phyloP scores from a whole-genome alignment of 208 protist genomes.

The Leishmania major region DNA sequence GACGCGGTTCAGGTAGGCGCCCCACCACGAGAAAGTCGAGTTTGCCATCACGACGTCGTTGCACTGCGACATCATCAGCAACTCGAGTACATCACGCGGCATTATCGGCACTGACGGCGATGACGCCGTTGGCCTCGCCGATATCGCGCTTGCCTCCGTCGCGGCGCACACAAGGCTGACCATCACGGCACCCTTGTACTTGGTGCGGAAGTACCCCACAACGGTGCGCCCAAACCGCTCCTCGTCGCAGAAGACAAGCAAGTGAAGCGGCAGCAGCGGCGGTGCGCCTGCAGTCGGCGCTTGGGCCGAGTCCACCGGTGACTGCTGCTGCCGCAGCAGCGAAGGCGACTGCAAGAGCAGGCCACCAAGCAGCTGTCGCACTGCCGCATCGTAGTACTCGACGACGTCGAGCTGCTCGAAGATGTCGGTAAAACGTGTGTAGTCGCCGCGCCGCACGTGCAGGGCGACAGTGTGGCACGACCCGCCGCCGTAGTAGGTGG shows the following conservation, averaged over 20 bases:
- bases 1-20: slow-evolving; percentile 67
- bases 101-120: background rate
- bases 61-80: slow-evolving; percentile 82
- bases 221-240: slow-evolving; percentile 44
- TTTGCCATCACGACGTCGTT: slow-evolving; percentile 90
- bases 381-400: slow-evolving; percentile 73
- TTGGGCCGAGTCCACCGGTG: slow-evolving; percentile 23
- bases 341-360: slow-evolving; percentile 30
- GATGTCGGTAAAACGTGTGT: slow-evolving; percentile 62
- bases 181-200: slow-evolving; percentile 52
- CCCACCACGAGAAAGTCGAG: slow-evolving; percentile 90
- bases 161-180: slow-evolving; percentile 50
- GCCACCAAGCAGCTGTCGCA: slow-evolving; percentile 68
- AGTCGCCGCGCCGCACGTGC: slow-evolving; percentile 85
- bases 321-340: background rate
- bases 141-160: background rate
- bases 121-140: background rate
- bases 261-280: slow-evolving; percentile 17
- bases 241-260: slow-evolving; percentile 88
- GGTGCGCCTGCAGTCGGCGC: background rate
- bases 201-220: slow-evolving; percentile 53
- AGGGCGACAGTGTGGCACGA: slow-evolving; percentile 52
- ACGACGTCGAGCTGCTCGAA: slow-evolving; percentile 69
- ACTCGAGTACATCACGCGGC: slow-evolving; percentile 73
- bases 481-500: slow-evolving; percentile 35